Evolutionary conservation across 179 eudicot species (phyloP).

Genomic region (Camellia oleifera): DNA sequence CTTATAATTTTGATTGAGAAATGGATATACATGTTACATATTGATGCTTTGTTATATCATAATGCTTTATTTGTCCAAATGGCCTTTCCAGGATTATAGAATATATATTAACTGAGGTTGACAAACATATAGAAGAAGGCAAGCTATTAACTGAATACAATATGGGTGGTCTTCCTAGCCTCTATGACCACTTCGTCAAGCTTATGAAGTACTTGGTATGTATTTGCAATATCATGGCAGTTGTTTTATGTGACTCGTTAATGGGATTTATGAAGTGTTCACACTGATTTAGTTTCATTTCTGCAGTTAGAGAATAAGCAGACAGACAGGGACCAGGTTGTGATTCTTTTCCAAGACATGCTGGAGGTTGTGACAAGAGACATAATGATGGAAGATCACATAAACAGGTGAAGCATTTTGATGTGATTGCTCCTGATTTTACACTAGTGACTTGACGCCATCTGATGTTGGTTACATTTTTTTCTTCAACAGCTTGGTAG

Average conservation of each 20-base stretch:
- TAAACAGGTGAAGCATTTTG: slow-evolving; percentile 37
- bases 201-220: slow-evolving; percentile 79
- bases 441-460: background rate
- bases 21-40: background rate
- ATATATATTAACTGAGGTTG: slow-evolving; percentile 61
- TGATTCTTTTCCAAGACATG: slow-evolving; percentile 89
- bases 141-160: slow-evolving; percentile 51
- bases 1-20: background rate
- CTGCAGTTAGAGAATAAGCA: slow-evolving; percentile 68
- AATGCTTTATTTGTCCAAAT: slow-evolving; percentile 7
- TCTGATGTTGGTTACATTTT: background rate
- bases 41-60: background rate
- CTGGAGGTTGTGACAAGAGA: slow-evolving; percentile 85
- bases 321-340: slow-evolving; percentile 82
- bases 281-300: slow-evolving; percentile 5
- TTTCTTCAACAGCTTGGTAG: slow-evolving; percentile 43
- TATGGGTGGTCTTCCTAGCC: slow-evolving; percentile 83
- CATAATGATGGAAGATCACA: slow-evolving; percentile 67
- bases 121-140: slow-evolving; percentile 49
- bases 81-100: slow-evolving; percentile 63
- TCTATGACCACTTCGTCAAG: slow-evolving; percentile 77
- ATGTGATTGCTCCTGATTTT: background rate
- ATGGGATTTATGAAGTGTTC: background rate
- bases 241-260: background rate
- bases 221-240: slow-evolving; percentile 7